phyloP scores from a whole-genome alignment of 1,284 basidiomycete genomes.

The Chiua sp. region DNA sequence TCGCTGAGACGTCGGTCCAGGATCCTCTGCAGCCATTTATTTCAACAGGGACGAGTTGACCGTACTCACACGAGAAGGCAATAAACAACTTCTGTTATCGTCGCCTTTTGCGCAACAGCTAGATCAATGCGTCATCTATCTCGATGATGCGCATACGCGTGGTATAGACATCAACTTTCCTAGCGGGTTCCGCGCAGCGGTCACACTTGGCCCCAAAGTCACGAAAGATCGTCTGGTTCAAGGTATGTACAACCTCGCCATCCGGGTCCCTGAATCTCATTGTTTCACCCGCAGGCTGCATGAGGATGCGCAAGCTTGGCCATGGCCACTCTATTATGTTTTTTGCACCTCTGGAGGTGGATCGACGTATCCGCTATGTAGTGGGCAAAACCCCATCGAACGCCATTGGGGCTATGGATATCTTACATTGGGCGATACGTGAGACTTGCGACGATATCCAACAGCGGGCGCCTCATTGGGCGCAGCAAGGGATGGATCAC shows the following conservation, averaged over 20 bases:
- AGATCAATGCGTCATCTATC: conserved; percentile 53
- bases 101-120: conserved; percentile 51
- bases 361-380: conserved; percentile 43
- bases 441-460: conserved; percentile 52
- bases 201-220: conserved; percentile 58
- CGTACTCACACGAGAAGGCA: conserved; percentile 47
- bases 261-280: neutral
- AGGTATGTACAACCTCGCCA: conserved; percentile 39
- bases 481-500: conserved; percentile 52
- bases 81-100: conserved; percentile 43
- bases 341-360: conserved; percentile 53
- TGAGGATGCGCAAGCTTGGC: conserved; percentile 58
- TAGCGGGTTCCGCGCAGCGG: conserved; percentile 47
- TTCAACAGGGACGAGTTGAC: conserved; percentile 48
- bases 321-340: conserved; percentile 55
- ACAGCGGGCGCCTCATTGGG: conserved; percentile 49
- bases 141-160: conserved; percentile 63
- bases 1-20: conserved; percentile 37
- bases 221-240: conserved; percentile 61
- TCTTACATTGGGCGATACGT: conserved; percentile 51
- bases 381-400: conserved; percentile 7
- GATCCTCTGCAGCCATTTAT: conserved; percentile 50
- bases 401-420: conserved; percentile 36
- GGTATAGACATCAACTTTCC: conserved; percentile 63
- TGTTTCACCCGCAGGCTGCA: conserved; percentile 43